Percentiles rank a stretch among this genome's conserved stretches.
Conservation (phyloP, 2,329 filamentous ascomycete species). For the Raffaelea ambrosiae region DNA sequence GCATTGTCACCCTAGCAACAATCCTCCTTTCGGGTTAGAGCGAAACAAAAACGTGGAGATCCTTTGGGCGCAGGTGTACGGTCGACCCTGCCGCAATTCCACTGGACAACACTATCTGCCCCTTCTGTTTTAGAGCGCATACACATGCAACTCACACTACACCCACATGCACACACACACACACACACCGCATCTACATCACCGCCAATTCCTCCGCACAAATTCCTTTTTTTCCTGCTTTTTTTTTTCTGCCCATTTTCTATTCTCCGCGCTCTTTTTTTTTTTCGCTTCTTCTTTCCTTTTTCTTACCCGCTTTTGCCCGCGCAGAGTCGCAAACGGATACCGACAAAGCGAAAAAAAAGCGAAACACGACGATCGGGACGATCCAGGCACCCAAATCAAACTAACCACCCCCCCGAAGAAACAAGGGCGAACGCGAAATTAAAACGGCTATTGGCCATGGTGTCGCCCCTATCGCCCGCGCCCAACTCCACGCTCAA, state of each 20-base stretch:
- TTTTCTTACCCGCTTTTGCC: too few relatives aligned
- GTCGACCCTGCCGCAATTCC: constrained; percentile 4
- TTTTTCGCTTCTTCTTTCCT: background rate
- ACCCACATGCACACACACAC: too few relatives aligned
- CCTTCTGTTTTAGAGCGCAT: background rate
- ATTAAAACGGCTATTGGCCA: constrained; percentile 10
- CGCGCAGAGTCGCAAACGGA: too few relatives aligned
- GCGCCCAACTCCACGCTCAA: constrained; percentile 29
- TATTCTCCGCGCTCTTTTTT: too few relatives aligned
- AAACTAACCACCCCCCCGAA: too few relatives aligned
- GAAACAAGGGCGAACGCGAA: background rate
- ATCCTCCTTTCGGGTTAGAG: constrained; percentile 1
- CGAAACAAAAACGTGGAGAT: constrained; percentile 4
- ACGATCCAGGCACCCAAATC: too few relatives aligned
- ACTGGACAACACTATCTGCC: background rate
- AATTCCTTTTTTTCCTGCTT: background rate
- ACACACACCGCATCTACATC: constrained; percentile 1
- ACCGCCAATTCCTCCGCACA: background rate
- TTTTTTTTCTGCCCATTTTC: constrained; percentile 1
- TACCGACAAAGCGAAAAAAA: too few relatives aligned
- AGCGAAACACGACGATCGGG: too few relatives aligned
- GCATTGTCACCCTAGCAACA: constrained; percentile 7
- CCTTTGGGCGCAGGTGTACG: background rate
- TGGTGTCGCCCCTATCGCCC: constrained; percentile 33
- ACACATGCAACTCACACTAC: too few relatives aligned